phyloP scores from a whole-genome alignment of 169 alveolate genomes.

The Cryptosporidium ubiquitum region DNA sequence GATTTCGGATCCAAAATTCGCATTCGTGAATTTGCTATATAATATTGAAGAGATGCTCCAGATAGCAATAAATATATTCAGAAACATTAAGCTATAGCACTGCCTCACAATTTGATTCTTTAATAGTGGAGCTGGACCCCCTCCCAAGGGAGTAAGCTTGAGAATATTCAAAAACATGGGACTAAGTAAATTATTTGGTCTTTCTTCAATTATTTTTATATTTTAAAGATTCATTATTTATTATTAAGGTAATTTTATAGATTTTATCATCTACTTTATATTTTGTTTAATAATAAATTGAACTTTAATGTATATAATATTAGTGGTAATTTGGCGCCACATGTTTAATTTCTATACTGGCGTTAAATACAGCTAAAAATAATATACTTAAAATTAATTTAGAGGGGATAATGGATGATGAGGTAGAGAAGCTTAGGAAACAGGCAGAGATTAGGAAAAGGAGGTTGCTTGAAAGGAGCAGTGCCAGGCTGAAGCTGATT shows the following conservation, averaged over 20 bases:
- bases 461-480: slow-evolving; percentile 50
- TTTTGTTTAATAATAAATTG: neutral
- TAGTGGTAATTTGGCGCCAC: neutral
- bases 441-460: slow-evolving; percentile 37
- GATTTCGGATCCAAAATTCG: slow-evolving; percentile 66
- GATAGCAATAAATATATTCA: slow-evolving; percentile 42
- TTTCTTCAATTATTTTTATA: neutral
- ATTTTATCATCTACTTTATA: neutral
- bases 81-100: slow-evolving; percentile 65
- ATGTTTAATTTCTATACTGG: neutral
- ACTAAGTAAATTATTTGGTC: neutral
- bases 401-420: neutral
- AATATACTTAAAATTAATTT: neutral
- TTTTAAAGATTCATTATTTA: neutral
- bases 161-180: slow-evolving; percentile 44
- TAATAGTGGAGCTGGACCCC: slow-evolving; percentile 71
- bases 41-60: slow-evolving; percentile 69
- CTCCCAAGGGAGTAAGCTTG: slow-evolving; percentile 66
- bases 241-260: neutral
- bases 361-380: neutral
- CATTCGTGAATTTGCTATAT: slow-evolving; percentile 56
- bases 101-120: slow-evolving; percentile 57
- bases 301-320: neutral
- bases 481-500: slow-evolving; percentile 24
- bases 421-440: slow-evolving; percentile 3